Evolutionary conservation across 2,329 filamentous ascomycete genomes (phyloP).

Genomic region (Orbilia brochopaga): DNA sequence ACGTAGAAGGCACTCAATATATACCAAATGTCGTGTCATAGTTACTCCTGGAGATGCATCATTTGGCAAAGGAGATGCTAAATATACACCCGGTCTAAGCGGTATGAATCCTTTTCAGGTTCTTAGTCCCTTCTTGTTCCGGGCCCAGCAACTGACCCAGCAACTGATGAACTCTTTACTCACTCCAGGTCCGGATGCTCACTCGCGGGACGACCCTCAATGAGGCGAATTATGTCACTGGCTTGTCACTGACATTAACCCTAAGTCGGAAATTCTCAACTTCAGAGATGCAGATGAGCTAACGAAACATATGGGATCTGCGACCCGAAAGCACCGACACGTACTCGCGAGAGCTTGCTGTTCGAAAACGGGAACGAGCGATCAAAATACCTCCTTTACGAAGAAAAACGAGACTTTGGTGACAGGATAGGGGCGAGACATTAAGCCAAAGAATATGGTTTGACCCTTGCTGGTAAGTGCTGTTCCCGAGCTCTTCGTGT

Average conservation of each 20-base stretch:
- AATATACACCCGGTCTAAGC: slow-evolving; percentile 52
- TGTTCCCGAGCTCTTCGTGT: not conserved
- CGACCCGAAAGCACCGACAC: slow-evolving; percentile 59
- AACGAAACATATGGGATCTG: slow-evolving; percentile 59
- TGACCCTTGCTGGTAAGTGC: slow-evolving; percentile 59
- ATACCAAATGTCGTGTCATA: slow-evolving; percentile 57
- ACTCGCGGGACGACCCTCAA: slow-evolving; percentile 59
- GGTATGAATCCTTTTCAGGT: slow-evolving; percentile 48
- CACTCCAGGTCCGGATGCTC: slow-evolving; percentile 60
- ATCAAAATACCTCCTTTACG: slow-evolving; percentile 57
- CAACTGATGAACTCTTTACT: slow-evolving; percentile 54
- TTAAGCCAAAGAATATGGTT: slow-evolving; percentile 60
- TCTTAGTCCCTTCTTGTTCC: slow-evolving; percentile 57
- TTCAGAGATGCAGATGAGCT: slow-evolving; percentile 57
- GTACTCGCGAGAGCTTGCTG: slow-evolving; percentile 60
- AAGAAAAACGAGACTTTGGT: slow-evolving; percentile 59
- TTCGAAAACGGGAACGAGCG: slow-evolving; percentile 59
- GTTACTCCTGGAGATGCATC: slow-evolving; percentile 53
- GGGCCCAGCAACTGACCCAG: too few relatives aligned
- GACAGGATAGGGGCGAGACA: slow-evolving; percentile 58
- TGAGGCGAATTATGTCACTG: slow-evolving; percentile 62
- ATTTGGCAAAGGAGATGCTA: slow-evolving; percentile 41
- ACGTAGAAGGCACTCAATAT: slow-evolving; percentile 57
- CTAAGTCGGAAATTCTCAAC: slow-evolving; percentile 50
- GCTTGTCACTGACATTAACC: slow-evolving; percentile 58